Base-by-base conservation (phyloP, 1,284 basidiomycete species). In the Boletus sp. region DNA sequence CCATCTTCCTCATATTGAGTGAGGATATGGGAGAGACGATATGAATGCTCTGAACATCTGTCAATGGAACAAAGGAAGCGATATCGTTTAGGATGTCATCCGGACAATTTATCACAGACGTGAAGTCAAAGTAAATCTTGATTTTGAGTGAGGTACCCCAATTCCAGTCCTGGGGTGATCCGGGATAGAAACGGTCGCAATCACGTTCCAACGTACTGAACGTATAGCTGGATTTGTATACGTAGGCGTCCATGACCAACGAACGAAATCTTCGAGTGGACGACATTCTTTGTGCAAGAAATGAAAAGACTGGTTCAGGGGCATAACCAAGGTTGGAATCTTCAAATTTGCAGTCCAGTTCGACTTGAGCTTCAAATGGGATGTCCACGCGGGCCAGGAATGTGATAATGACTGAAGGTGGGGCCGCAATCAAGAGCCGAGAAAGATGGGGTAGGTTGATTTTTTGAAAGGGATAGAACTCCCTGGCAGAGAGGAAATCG, bases 321-420 rank as follows among this genome's bases (percentile, higher is more conserved):
- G 16, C 31, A 21, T 19, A 23, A 11, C 31, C 9, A 8, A 19
- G 3, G 19, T 16, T 44, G 30, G 13, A 31, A 4, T 8, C n/a
- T 28, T 48, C 23, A 13, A 3, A 13, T 11, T 11, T 1, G 23
- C 14, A 27, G 23, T 16, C 14, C 11, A 46, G 7, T 25, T 14
- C n/a, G 56, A 58, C 30, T 21, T 40, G 6, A 9, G 31, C n/a
- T 30, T 30, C 10, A 13, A 6, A 21, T 21, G 57, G 28, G 2
- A 58, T 37, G 27, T 61, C 14, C 2, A 68, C 4, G 28, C 51
- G 35, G 35, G 59, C 25, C 14, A 66, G 37, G 13, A 66, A 38
- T 3, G 44, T 50, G 13, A 53, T 31, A 6, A 58, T 4, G 10
- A 19, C 23, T 10, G 11, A 19, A 31, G 23, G 48, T 2, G 33